Percentiles rank a stretch among this genome's conserved stretches.
Evolutionary conservation across 2,329 filamentous ascomycete species (phyloP).

Genomic region (Lecanicillium sp.): DNA sequence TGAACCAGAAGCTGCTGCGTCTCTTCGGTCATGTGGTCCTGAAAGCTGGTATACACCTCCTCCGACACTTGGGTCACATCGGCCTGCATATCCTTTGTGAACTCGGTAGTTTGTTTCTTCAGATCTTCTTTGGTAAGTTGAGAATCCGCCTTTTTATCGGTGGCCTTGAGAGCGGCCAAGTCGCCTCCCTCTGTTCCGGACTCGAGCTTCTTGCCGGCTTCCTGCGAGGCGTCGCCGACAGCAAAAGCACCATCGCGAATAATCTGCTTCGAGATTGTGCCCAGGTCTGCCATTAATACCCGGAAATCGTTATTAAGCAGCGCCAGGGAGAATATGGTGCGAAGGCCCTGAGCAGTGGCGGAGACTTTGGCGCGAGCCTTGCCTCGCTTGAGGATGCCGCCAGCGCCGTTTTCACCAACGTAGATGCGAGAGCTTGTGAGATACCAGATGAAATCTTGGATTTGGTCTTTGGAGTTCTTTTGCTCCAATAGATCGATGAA

Average conservation of each 20-base stretch:
- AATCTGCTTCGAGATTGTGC: constrained; percentile 72
- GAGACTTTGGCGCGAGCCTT: constrained; percentile 25
- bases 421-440: constrained; percentile 63
- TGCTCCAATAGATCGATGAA: constrained; percentile 75
- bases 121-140: constrained; percentile 59
- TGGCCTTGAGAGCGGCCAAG: constrained; percentile 18
- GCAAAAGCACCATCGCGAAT: constrained; percentile 82
- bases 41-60: constrained; percentile 63
- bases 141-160: constrained; percentile 15
- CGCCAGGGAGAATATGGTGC: constrained; percentile 76
- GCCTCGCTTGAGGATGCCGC: constrained; percentile 25
- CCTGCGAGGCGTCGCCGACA: constrained; percentile 66
- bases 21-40: constrained; percentile 65
- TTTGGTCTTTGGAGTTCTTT: constrained; percentile 79
- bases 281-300: constrained; percentile 74
- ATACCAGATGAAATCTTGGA: constrained; percentile 90
- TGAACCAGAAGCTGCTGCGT: constrained; percentile 67
- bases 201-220: constrained; percentile 67
- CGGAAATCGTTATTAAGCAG: constrained; percentile 88
- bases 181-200: constrained; percentile 34
- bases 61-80: constrained; percentile 46
- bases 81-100: constrained; percentile 48
- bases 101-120: constrained; percentile 47
- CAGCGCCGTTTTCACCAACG: constrained; percentile 25
- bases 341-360: constrained; percentile 66